phyloP scores from a whole-genome alignment of 768 basidiomycete genomes.

The Neoboletus subvelutipes region DNA sequence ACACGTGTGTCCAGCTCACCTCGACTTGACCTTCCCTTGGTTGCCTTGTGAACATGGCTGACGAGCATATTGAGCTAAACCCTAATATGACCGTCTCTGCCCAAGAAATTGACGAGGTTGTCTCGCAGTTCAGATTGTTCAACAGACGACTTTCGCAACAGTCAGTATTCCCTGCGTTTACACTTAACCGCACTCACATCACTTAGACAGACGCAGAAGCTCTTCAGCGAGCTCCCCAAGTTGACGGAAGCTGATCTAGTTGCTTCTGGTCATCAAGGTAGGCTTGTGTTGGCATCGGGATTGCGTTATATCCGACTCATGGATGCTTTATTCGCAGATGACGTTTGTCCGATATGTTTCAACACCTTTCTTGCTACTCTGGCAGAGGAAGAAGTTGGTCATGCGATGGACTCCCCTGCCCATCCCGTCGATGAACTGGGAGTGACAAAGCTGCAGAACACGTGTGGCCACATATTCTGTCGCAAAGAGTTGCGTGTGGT shows the following conservation, averaged over 20 bases:
- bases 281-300: not conserved
- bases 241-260: slow-evolving; percentile 51
- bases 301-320: not conserved
- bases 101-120: slow-evolving; percentile 32
- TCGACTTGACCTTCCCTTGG: not conserved
- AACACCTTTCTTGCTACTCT: slow-evolving; percentile 65
- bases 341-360: slow-evolving; percentile 74
- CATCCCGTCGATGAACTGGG: slow-evolving; percentile 68
- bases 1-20: slow-evolving; percentile 10
- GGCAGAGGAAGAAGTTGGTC: slow-evolving; percentile 71
- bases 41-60: slow-evolving; percentile 20
- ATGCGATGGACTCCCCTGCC: slow-evolving; percentile 78
- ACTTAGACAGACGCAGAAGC: slow-evolving; percentile 35
- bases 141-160: slow-evolving; percentile 27
- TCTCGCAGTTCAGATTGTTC: slow-evolving; percentile 31
- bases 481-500: slow-evolving; percentile 64
- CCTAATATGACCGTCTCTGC: slow-evolving; percentile 15
- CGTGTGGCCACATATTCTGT: slow-evolving; percentile 74
- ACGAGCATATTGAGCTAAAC: slow-evolving; percentile 15
- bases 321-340: slow-evolving; percentile 43
- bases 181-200: slow-evolving; percentile 8
- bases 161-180: slow-evolving; percentile 13
- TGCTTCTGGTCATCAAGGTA: slow-evolving; percentile 49
- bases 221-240: slow-evolving; percentile 48
- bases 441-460: slow-evolving; percentile 57